Evolutionary conservation across 164 flowering plant genomes (phyloP), one percentile per base, ranked within the genome.

Genomic region (Tinospora cordifolia): DNA sequence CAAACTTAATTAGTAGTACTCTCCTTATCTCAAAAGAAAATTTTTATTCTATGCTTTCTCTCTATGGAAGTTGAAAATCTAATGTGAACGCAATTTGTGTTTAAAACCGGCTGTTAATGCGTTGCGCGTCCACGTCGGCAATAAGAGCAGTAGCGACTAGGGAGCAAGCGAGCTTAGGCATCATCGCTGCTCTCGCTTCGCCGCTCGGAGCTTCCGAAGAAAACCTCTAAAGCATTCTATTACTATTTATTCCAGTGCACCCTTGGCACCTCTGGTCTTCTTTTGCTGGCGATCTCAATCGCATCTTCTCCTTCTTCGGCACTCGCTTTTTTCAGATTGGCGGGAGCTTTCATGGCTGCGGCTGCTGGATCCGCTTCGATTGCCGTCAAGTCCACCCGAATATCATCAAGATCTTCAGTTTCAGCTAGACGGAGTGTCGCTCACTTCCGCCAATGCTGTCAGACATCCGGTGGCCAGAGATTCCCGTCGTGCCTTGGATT

Each of bases 261-360:
- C 36, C 36, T 47, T 54, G 9, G 60, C n/a, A 3, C 59, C 1
- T 51, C 59, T 19, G 17, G 13, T 22, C 51, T 69, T 63, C 64
- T 62, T 62, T 54, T 54, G 12, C 63, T 68, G 71, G 71, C 71
- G 67, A 62, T 47, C 25, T 49, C 54, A 17, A 21, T 22, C 36
- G 8, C 26, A 10, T 67, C 68, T 21, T 30, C 41, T 1, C 17
- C 69, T 25, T 25, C 27, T 46, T 25, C 58, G 13, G 22, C 15
- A 17, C 36, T 46, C 14, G 19, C 25, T 41, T 24, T 66, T 21
- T 11, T 15, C 68, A 21, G 60, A 54, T 19, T 54, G 24, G 4
- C 44, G 38, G 49, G 59, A 47, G 69, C 69, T 46, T 27, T 68
- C 22, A 69, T 58, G 63, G 71, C 71, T n/a, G 7, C 63, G 22